Conservation (phyloP, 208 protist species). For the Acanthamoeba sp. region DNA sequence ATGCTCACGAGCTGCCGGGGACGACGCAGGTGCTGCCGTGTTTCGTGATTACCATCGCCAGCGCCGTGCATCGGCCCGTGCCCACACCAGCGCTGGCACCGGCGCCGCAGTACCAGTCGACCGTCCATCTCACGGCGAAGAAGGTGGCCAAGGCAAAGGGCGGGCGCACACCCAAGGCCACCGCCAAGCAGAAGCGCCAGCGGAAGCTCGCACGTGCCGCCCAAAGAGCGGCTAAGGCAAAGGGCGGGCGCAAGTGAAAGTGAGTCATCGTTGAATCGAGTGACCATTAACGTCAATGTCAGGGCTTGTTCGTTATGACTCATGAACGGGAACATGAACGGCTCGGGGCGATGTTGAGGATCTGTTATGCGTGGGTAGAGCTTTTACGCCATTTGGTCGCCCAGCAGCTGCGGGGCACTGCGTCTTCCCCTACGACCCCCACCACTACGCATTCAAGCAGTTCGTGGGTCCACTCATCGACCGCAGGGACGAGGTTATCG, state of each 20-base stretch:
- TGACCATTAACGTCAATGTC: not conserved
- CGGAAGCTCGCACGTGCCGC: not conserved
- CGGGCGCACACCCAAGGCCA: not conserved
- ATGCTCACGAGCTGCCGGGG: not conserved
- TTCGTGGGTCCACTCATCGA: constrained; percentile 63
- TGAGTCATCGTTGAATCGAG: too few relatives aligned
- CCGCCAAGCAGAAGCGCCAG: not conserved
- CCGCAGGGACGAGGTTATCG: not conserved
- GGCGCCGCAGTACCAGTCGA: not conserved
- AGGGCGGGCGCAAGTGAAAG: too few relatives aligned
- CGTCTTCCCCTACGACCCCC: constrained; percentile 48
- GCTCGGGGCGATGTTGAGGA: too few relatives aligned
- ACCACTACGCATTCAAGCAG: constrained; percentile 63
- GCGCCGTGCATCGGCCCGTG: not conserved
- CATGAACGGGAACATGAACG: too few relatives aligned
- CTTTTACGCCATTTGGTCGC: too few relatives aligned
- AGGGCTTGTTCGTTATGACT: too few relatives aligned
- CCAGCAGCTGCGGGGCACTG: too few relatives aligned
- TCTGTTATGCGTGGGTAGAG: too few relatives aligned
- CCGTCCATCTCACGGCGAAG: not conserved
- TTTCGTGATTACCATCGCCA: not conserved
- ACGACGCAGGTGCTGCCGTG: not conserved
- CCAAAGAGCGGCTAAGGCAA: too few relatives aligned
- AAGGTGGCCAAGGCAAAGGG: not conserved
- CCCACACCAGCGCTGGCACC: too few relatives aligned